These are phyloP conservation scores for Westerdykella aurantiaca DNA, from an alignment of 2,329 filamentous ascomycete species.

Conservation along the genomic window DNA sequence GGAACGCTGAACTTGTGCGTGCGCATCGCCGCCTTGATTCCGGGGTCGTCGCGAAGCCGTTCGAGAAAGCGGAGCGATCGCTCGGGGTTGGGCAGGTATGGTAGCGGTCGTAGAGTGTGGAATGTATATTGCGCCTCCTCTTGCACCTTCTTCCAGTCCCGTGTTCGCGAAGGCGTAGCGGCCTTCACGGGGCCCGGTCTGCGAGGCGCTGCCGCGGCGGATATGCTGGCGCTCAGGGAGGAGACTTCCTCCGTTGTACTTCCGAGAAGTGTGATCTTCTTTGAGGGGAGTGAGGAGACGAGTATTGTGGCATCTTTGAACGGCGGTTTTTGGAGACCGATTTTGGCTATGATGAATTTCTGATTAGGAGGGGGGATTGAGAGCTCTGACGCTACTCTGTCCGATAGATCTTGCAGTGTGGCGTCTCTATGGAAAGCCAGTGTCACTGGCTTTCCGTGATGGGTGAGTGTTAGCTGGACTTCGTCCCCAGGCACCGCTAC, in stretches of 20 bases:
- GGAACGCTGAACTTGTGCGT: constrained; percentile 80
- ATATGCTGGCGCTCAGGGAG: constrained; percentile 41
- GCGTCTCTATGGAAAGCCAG: constrained; percentile 46
- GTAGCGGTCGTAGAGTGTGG: constrained; percentile 65
- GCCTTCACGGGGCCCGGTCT: constrained; percentile 37
- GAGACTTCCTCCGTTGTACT: constrained; percentile 57
- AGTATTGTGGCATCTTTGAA: constrained; percentile 54
- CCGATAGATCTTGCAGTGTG: constrained; percentile 55
- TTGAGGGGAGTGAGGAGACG: constrained; percentile 47
- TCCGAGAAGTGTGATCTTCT: constrained; percentile 62
- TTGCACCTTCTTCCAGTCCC: constrained; percentile 44
- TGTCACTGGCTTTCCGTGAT: constrained; percentile 49
- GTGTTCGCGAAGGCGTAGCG: constrained; percentile 36
- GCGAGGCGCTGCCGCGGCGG: constrained; percentile 37
- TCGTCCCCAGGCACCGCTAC: not conserved
- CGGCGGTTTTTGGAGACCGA: constrained; percentile 59
- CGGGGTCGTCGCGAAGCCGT: constrained; percentile 72
- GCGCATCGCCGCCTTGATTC: constrained; percentile 77
- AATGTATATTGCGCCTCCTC: constrained; percentile 75
- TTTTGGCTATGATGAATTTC: constrained; percentile 61
- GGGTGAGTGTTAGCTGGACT: constrained; percentile 45
- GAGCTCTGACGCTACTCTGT: constrained; percentile 51
- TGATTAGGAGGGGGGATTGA: constrained; percentile 59
- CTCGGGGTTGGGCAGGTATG: constrained; percentile 69
- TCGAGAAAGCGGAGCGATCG: constrained; percentile 67